These are phyloP conservation scores for Suillus americanus DNA, from an alignment of 768 basidiomycete genomes.

Conservation along the genomic window DNA sequence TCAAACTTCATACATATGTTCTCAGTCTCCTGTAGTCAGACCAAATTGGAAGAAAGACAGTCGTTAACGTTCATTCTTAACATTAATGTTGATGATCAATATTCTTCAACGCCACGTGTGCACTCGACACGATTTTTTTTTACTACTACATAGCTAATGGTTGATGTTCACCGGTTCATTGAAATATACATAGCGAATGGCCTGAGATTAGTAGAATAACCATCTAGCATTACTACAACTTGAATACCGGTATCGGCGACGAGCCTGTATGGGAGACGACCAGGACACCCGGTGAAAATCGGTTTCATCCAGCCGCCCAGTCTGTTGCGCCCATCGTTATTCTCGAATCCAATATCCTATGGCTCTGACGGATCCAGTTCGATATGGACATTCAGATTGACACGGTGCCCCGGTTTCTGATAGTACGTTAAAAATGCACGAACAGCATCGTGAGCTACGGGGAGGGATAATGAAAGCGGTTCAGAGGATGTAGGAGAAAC, in stretches of 20 bases:
- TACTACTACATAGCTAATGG: no score
- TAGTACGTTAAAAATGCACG: conserved; percentile 1
- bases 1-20: no score
- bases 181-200: no score
- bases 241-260: not conserved
- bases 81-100: no score
- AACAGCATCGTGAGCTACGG: not conserved
- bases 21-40: no score
- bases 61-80: no score
- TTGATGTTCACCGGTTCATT: no score
- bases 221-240: no score
- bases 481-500: not conserved
- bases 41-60: no score
- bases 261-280: conserved; percentile 5
- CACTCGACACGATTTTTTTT: no score
- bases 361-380: conserved; percentile 8
- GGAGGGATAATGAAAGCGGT: not conserved
- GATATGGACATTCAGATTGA: not conserved
- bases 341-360: conserved; percentile 3
- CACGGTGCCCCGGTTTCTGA: not conserved
- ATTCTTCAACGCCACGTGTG: no score
- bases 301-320: not conserved
- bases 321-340: conserved; percentile 22
- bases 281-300: conserved; percentile 1
- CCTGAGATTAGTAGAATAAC: no score